Evolutionary conservation across 441 rosid species (phyloP).

Genomic region (Arabidopsis hybrid): DNA sequence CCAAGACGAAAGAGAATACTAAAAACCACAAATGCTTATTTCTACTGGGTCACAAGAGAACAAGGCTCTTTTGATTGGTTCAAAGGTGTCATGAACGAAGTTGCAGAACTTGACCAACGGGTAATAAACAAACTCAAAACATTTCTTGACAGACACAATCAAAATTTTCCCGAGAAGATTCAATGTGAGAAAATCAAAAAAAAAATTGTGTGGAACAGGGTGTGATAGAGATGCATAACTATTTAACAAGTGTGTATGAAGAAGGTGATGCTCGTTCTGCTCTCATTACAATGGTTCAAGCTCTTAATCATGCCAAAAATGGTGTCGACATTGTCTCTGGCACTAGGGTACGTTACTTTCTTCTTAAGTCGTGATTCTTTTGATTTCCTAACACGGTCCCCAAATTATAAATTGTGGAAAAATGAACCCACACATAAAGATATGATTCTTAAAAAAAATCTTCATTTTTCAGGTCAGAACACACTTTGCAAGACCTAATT

Average conservation of each 20-base stretch:
- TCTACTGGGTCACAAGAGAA: slow-evolving; percentile 98
- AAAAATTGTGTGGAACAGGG: slow-evolving; percentile 46
- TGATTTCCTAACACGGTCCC: slow-evolving; percentile 31
- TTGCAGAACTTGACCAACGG: slow-evolving; percentile 92
- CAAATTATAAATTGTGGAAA: slow-evolving; percentile 13
- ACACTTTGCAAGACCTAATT: slow-evolving; percentile 79
- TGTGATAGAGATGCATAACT: slow-evolving; percentile 81
- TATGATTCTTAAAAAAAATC: neutral
- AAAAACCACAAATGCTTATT: slow-evolving; percentile 91
- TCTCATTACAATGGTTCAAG: slow-evolving; percentile 81
- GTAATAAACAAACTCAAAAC: slow-evolving; percentile 46
- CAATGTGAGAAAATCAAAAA: neutral
- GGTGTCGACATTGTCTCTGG: slow-evolving; percentile 82
- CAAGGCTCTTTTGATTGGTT: slow-evolving; percentile 99
- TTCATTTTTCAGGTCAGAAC: slow-evolving; percentile 60
- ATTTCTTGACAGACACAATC: neutral
- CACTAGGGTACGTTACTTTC: slow-evolving; percentile 53
- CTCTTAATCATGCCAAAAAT: slow-evolving; percentile 77
- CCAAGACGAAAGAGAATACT: slow-evolving; percentile 66
- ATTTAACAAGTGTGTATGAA: slow-evolving; percentile 77
- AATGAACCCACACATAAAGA: slow-evolving; percentile 28
- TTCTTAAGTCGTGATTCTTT: slow-evolving; percentile 34
- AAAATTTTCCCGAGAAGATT: neutral
- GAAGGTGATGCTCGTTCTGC: slow-evolving; percentile 88
- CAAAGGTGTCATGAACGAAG: slow-evolving; percentile 97